Evolutionary conservation across 768 basidiomycete genomes (phyloP), one percentile per base, ranked within the genome.

Genomic region (Paxillus involutus): DNA sequence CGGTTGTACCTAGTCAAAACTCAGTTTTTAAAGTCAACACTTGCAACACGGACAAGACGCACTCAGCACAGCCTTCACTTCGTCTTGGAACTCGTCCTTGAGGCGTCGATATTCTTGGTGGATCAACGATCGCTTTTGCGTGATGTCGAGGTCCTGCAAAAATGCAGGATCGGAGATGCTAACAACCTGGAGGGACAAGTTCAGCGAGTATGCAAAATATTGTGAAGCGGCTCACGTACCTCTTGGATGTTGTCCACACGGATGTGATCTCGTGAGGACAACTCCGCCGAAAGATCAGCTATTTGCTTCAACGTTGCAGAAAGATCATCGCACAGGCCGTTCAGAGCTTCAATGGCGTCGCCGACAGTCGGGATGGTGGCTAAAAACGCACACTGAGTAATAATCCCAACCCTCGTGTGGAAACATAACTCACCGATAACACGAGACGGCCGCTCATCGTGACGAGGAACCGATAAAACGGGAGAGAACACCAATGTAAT

Each of bases 311-410:
- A 66, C 1, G 77, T 82, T 30, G 76, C 76, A 0, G 78, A 66
- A 3, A 95, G 80, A 57, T 88, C 84, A 8, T 74, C 76, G 49
- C 81, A 80, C 3, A 92, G 76, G 42, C 80, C 76, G 36, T 81
- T 79, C 42, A 92, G 72, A 0, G 86, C 82, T 47, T 86, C 82
- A 21, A 91, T 77, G 3, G 84, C 80, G 61, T 91, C 86, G 3
- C 88, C 87, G 3, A 93, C 74, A 0, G 86, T 88, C 10, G 91
- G 91, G 16, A 89, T 79, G 8, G 87, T 87, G 1, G 86, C 91
- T 89, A 57, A 42, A 17, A 41, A 36, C 5, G 6, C 10, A 6
- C 17, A 7, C 16, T 63, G 44, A 58, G 39, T 29, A 4, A 40
- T 43, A 4, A 29, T 6, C 21, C 36, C 6, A 1, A n/a, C 14